phyloP scores from a whole-genome alignment of 73 alveolate species.

The Paramecium pentaurelia region DNA sequence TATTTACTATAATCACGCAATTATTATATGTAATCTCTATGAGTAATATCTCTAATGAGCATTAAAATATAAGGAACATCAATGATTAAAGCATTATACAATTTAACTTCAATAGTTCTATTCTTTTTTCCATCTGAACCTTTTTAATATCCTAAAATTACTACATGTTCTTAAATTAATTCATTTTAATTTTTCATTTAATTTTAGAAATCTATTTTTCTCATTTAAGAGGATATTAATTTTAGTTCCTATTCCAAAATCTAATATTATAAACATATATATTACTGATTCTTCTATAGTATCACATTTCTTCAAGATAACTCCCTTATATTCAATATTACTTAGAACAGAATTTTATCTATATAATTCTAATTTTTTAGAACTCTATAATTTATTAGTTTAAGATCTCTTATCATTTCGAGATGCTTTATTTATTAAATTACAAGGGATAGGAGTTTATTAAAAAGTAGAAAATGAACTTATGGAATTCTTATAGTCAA shows the following conservation, averaged over 20 bases:
- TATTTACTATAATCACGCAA: slow-evolving; percentile 47
- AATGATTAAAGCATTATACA: slow-evolving; percentile 13
- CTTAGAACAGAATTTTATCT: neutral
- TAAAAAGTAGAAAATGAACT: slow-evolving; percentile 34
- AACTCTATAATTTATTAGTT: neutral
- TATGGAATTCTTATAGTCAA: neutral
- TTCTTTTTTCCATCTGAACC: neutral
- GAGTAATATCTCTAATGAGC: slow-evolving; percentile 51
- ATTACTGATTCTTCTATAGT: neutral
- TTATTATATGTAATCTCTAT: slow-evolving; percentile 42
- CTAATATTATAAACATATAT: neutral
- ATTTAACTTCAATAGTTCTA: neutral
- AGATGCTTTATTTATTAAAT: neutral
- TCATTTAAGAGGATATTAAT: neutral
- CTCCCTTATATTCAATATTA: neutral
- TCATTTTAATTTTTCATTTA: neutral
- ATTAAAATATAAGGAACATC: slow-evolving; percentile 24
- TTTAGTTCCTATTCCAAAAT: neutral
- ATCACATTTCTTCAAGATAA: neutral
- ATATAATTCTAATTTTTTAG: neutral
- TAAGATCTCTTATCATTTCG: neutral
- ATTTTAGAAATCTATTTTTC: neutral
- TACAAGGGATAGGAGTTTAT: neutral
- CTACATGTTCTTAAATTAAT: neutral
- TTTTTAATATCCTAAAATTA: neutral